A percentile compares a stretch with the other conserved stretches of the same genome.
phyloP scores from a whole-genome alignment of 164 flowering plant genomes.

The Macadamia integrifolia region DNA sequence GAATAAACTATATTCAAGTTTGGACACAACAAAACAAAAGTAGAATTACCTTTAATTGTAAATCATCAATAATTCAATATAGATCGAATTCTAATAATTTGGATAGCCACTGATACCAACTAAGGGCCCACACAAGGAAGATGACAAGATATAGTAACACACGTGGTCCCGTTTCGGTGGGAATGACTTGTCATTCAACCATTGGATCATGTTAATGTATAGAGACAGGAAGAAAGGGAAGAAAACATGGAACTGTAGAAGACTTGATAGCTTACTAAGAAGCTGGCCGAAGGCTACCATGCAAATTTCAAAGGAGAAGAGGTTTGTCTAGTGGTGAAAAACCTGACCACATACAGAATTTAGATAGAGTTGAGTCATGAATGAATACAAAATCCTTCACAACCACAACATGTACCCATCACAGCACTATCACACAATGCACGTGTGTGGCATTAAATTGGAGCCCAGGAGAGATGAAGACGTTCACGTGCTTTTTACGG shows the following conservation, averaged over 20 bases:
- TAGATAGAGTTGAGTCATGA: not conserved
- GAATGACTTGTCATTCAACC: too few relatives aligned
- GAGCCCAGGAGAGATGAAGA: slow-evolving; percentile 4
- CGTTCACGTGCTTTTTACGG: not conserved
- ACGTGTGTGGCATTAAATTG: slow-evolving; percentile 28
- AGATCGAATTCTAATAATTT: not conserved
- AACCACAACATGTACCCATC: not conserved
- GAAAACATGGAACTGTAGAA: too few relatives aligned
- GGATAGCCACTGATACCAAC: not conserved
- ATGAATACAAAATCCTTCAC: not conserved
- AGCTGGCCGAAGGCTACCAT: not conserved
- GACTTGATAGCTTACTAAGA: not conserved
- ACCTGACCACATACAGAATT: not conserved
- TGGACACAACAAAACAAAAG: too few relatives aligned
- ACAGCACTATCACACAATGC: slow-evolving; percentile 9
- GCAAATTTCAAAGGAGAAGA: not conserved
- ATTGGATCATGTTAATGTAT: too few relatives aligned
- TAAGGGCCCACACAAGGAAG: not conserved
- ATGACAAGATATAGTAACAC: too few relatives aligned
- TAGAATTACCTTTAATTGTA: too few relatives aligned
- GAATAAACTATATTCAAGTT: too few relatives aligned
- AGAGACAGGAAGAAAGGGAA: too few relatives aligned
- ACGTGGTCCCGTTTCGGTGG: too few relatives aligned
- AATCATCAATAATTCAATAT: too few relatives aligned
- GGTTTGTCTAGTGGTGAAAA: not conserved